These are phyloP conservation scores for Adansonia digitata DNA, from an alignment of 345 rosid genomes.

Conservation along the genomic window DNA sequence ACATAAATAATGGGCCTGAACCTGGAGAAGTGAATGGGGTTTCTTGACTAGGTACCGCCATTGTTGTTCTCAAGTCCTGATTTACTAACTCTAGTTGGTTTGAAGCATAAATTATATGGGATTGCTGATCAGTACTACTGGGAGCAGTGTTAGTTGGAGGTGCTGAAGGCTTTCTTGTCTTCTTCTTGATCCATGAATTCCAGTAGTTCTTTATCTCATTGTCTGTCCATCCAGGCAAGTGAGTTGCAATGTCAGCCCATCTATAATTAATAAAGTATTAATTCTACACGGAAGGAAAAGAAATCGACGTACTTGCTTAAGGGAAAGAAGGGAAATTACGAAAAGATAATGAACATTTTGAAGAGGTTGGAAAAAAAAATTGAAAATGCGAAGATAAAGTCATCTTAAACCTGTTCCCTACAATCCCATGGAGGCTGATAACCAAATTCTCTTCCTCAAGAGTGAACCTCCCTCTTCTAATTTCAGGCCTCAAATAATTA, in stretches of 20 bases:
- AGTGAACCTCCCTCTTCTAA: conserved; percentile 92
- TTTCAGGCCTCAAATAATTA: conserved; percentile 96
- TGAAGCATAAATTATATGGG: conserved; percentile 37
- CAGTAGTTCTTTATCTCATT: conserved; percentile 95
- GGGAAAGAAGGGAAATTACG: background rate
- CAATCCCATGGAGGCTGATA: conserved; percentile 94
- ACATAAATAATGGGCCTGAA: conserved; percentile 72
- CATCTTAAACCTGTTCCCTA: conserved; percentile 90
- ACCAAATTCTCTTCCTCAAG: conserved; percentile 98
- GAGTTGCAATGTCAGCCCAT: conserved; percentile 98
- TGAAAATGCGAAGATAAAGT: background rate
- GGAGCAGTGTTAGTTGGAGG: conserved; percentile 22
- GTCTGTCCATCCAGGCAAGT: conserved; percentile 92
- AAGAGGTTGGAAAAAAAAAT: background rate
- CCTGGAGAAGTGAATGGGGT: conserved; percentile 45
- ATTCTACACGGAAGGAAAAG: too few relatives aligned
- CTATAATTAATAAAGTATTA: too few relatives aligned
- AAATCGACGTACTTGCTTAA: too few relatives aligned
- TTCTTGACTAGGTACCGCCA: conserved; percentile 19
- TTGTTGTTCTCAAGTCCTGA: conserved; percentile 35
- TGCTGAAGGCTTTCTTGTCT: conserved; percentile 63
- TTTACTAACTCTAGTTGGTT: conserved; percentile 38
- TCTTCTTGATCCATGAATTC: conserved; percentile 99
- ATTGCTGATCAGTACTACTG: conserved; percentile 19
- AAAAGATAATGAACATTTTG: background rate